These are phyloP conservation scores for Solanum chacoense DNA, from an alignment of 305 asterid species.

Conservation along the genomic window DNA sequence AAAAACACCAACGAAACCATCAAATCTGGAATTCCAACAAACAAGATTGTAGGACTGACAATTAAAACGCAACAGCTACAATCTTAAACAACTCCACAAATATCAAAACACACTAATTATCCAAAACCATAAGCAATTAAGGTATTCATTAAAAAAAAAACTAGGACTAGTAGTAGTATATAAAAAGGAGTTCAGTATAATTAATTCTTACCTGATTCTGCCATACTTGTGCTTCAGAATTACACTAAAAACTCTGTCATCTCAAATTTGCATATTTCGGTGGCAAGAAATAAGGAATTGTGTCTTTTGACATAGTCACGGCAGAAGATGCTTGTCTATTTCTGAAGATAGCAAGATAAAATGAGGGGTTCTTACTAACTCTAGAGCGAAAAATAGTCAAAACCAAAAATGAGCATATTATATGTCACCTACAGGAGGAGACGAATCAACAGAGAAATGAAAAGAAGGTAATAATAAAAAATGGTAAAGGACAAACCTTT, in stretches of 20 bases:
- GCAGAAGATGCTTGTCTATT: background rate
- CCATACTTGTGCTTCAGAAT: background rate
- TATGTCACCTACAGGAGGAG: too few species aligned
- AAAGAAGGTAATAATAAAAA: too few species aligned
- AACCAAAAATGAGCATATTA: background rate
- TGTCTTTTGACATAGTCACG: background rate
- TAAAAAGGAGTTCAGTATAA: background rate
- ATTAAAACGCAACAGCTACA: background rate
- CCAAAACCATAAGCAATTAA: background rate
- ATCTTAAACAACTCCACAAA: background rate
- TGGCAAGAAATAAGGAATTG: background rate
- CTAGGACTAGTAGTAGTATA: background rate
- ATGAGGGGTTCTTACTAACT: background rate
- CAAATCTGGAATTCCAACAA: background rate
- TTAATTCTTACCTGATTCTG: background rate
- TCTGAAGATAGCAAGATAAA: background rate
- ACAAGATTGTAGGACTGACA: background rate
- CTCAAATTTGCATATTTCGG: background rate
- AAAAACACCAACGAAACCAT: background rate
- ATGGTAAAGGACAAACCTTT: too few species aligned
- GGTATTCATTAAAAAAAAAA: background rate
- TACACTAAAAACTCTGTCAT: background rate
- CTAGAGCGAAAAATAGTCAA: background rate
- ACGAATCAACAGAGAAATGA: too few species aligned
- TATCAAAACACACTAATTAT: background rate